These are phyloP conservation scores for Beauveria bassiana DNA, from an alignment of 2,329 filamentous ascomycete genomes.

Conservation along the genomic window DNA sequence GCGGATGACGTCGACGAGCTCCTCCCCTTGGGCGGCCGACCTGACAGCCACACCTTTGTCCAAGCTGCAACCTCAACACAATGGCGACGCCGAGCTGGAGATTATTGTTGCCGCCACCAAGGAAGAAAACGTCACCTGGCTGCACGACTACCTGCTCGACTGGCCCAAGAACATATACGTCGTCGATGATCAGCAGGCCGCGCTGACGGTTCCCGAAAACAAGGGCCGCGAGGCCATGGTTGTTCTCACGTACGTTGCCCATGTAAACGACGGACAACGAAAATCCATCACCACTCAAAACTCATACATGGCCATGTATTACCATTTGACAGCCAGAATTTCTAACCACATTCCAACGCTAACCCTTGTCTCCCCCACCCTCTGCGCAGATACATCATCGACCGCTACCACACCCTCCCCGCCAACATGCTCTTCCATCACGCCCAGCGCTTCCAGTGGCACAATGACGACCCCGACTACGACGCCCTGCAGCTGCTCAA, in stretches of 20 bases:
- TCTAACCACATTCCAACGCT: not conserved
- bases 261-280: not conserved
- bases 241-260: conserved; percentile 34
- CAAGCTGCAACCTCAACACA: not conserved
- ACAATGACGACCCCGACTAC: conserved; percentile 46
- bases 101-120: conserved; percentile 27
- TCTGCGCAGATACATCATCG: conserved; percentile 35
- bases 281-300: not conserved
- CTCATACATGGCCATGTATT: not conserved
- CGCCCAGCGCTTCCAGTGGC: conserved; percentile 42
- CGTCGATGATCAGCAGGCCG: conserved; percentile 39
- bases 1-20: not conserved
- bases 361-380: not conserved
- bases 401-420: conserved; percentile 39
- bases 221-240: conserved; percentile 47
- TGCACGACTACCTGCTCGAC: conserved; percentile 31
- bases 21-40: not conserved
- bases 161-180: conserved; percentile 49
- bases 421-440: conserved; percentile 39
- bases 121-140: conserved; percentile 30
- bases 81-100: conserved; percentile 24
- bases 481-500: conserved; percentile 45
- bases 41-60: not conserved
- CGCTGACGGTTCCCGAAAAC: conserved; percentile 40
- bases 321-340: not conserved